Conservation (phyloP, 139 green algal species). For the Limnomonas spitsbergensis region DNA sequence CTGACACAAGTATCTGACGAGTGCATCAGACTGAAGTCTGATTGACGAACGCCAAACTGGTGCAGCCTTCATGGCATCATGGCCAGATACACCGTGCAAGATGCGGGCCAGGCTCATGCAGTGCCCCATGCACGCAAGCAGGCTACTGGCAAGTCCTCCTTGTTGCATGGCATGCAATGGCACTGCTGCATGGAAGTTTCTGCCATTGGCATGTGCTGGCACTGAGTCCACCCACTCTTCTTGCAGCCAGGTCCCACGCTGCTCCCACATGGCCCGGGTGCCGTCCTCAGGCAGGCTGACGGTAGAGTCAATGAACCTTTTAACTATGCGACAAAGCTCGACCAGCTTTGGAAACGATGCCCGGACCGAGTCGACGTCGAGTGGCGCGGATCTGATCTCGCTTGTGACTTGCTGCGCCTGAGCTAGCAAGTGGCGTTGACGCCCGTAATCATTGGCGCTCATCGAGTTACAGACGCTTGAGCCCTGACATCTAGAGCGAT, state of each 20-base stretch:
- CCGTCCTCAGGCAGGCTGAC: neutral
- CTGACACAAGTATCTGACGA: too few species aligned
- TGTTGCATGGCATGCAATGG: conserved; percentile 1
- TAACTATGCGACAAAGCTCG: neutral
- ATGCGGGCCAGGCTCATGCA: too few species aligned
- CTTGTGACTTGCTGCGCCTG: neutral
- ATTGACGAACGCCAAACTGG: too few species aligned
- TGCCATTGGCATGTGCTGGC: too few species aligned
- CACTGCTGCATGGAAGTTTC: too few species aligned
- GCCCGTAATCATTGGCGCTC: neutral
- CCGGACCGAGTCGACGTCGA: neutral
- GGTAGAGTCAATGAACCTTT: neutral
- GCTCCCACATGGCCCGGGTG: conserved; percentile 17
- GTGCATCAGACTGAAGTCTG: too few species aligned
- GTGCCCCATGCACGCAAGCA: too few species aligned
- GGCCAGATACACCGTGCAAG: too few species aligned
- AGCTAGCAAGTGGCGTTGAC: neutral
- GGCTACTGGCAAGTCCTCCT: too few species aligned
- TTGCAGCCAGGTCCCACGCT: conserved; percentile 3
- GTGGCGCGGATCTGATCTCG: neutral
- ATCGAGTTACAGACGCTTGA: too few species aligned
- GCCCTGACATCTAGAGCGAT: too few species aligned
- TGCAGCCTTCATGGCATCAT: too few species aligned
- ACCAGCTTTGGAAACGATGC: neutral
- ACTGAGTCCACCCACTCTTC: conserved; percentile 15